A percentile compares a stretch with the other conserved stretches of the same genome.
phyloP scores from a whole-genome alignment of 257 asterid species.

The Solanum raphanifolium region DNA sequence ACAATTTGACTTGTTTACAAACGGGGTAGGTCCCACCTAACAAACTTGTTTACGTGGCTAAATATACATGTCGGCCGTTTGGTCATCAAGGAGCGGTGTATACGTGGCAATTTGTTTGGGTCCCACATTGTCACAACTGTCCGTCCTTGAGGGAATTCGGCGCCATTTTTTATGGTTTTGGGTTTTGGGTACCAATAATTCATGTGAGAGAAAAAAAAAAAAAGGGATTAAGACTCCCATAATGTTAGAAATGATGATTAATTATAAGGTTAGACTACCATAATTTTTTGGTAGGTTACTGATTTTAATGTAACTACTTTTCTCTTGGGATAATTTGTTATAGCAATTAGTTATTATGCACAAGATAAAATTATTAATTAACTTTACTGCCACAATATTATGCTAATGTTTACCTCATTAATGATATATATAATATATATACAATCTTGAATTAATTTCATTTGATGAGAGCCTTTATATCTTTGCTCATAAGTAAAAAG shows the following conservation, averaged over 20 bases:
- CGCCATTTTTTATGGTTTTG: slow-evolving; percentile 9
- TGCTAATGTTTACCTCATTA: not conserved
- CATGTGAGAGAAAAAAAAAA: not conserved
- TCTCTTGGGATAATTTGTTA: not conserved
- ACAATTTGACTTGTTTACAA: slow-evolving; percentile 14
- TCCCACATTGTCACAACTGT: not conserved
- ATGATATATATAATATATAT: too few relatives aligned
- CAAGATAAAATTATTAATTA: not conserved
- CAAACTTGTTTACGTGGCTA: slow-evolving; percentile 24
- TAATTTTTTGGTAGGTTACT: not conserved
- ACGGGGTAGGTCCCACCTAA: slow-evolving; percentile 16
- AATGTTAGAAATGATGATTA: not conserved
- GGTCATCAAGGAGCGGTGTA: slow-evolving; percentile 8
- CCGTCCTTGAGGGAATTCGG: slow-evolving; percentile 1
- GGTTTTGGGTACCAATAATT: slow-evolving; percentile 19
- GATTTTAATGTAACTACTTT: slow-evolving; percentile 9
- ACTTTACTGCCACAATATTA: not conserved
- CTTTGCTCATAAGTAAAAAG: not conserved
- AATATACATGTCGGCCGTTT: slow-evolving; percentile 30
- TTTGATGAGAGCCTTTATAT: not conserved
- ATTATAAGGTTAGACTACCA: not conserved
- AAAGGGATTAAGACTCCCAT: not conserved
- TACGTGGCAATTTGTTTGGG: slow-evolving; percentile 16
- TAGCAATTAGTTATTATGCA: not conserved
- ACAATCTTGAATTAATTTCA: not conserved